Evolutionary conservation across 306 rosid species (phyloP).

Genomic region (Arachis stenosperma): DNA sequence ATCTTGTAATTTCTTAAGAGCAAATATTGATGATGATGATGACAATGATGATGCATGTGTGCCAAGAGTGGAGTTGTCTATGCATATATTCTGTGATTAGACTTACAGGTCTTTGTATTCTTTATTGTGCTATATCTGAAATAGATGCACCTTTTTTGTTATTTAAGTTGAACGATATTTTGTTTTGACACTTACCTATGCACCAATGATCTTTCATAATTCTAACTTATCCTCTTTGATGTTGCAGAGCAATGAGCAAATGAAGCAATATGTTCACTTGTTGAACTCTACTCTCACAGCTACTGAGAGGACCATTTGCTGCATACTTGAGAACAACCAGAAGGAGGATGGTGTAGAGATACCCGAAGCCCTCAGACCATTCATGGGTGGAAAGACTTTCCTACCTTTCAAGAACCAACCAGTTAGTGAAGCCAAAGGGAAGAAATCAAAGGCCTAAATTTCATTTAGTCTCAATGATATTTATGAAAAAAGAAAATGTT

Average conservation of each 20-base stretch:
- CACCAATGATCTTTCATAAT: not conserved
- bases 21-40: too few relatives aligned
- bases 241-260: slow-evolving; percentile 79
- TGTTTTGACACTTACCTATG: not conserved
- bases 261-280: slow-evolving; percentile 82
- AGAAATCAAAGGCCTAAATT: slow-evolving; percentile 91
- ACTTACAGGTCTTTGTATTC: not conserved
- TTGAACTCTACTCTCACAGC: slow-evolving; percentile 96
- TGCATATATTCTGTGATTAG: slow-evolving; percentile 13
- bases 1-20: slow-evolving; percentile 6
- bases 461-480: slow-evolving; percentile 39
- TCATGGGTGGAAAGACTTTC: slow-evolving; percentile 80
- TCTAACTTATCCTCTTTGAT: slow-evolving; percentile 32
- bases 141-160: not conserved
- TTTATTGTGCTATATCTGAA: slow-evolving; percentile 6
- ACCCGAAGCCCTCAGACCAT: slow-evolving; percentile 73
- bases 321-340: slow-evolving; percentile 95
- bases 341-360: slow-evolving; percentile 87
- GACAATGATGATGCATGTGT: not conserved
- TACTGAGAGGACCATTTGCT: slow-evolving; percentile 91
- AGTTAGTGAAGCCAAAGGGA: slow-evolving; percentile 81
- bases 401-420: slow-evolving; percentile 80
- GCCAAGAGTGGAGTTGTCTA: not conserved
- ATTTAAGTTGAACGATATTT: not conserved
- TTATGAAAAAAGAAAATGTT: slow-evolving; percentile 32